Evolutionary conservation across 1,284 basidiomycete species (phyloP), one percentile per base, ranked within the genome.

Genomic region (Lentinus polychrous): DNA sequence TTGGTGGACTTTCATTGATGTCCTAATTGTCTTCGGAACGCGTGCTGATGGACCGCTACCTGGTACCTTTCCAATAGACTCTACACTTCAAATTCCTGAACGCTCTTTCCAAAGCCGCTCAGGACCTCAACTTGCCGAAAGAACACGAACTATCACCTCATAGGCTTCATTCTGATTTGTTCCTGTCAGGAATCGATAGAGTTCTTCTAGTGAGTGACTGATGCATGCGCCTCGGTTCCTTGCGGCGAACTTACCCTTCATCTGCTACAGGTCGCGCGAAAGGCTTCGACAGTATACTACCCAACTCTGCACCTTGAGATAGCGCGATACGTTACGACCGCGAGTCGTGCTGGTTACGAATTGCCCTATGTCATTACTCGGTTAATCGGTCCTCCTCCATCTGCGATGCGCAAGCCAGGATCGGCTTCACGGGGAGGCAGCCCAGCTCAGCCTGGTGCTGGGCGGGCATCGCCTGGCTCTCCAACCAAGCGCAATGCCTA

Each of bases 211-310:
- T 90, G 63, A 49, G 69, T 66, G 11, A 3, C 20, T 42, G 14
- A 22, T 43, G 42, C 34, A 18, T 31, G 22, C 39, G 6, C 18
- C 40, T 41, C 34, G 34, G 20, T 18, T 22, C 2, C 4, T 36
- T 36, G 36, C 31, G 34, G 23, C 1, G 2, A 14, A 39, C 40
- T 48, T n/a, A 20, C 8, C 22, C 6, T 43, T 24, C 39, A 17
- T 41, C 6, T 7, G 5, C 8, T 4, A 5, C 60, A 96, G 93
- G 90, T 94, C 37, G 80, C 91, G 1, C 85, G 94, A 47, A 95
- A 95, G 66, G 91, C 94, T 7, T 95, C 93, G 6, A 83, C 86
- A 11, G 84, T 87, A 8, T 95, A 95, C 65, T 97, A 97, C 65
- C 91, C 92, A 0, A 86, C 83, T 1, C 77, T 97, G 2, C 94